phyloP scores from a whole-genome alignment of 2,329 filamentous ascomycete genomes.

The Fusarium temperatum region DNA sequence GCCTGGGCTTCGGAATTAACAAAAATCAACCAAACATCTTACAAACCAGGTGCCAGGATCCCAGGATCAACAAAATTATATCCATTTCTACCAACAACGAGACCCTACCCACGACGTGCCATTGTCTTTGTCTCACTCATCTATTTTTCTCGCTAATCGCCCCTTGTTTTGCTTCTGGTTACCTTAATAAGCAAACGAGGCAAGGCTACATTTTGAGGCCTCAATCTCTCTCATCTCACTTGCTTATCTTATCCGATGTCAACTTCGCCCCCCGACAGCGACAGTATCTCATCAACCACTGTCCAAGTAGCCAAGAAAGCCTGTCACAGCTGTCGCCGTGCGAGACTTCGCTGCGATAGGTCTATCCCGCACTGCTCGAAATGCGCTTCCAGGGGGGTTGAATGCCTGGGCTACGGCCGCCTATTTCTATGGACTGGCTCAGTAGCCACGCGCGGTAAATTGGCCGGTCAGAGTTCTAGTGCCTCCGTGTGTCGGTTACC shows the following conservation, averaged over 20 bases:
- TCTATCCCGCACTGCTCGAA: slow-evolving; percentile 61
- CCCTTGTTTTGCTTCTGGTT: not conserved
- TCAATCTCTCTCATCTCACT: slow-evolving; percentile 3
- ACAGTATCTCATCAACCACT: slow-evolving; percentile 12
- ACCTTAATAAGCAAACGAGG: slow-evolving; percentile 31
- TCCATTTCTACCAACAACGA: slow-evolving; percentile 1
- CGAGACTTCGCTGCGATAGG: slow-evolving; percentile 61
- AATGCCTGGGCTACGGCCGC: slow-evolving; percentile 64
- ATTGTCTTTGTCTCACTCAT: not conserved
- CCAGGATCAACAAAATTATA: slow-evolving; percentile 23
- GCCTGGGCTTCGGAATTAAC: not conserved
- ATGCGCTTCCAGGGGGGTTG: slow-evolving; percentile 56
- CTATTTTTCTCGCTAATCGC: not conserved
- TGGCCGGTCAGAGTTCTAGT: slow-evolving; percentile 50
- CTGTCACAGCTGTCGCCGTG: slow-evolving; percentile 63
- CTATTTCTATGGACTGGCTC: slow-evolving; percentile 62
- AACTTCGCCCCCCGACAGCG: slow-evolving; percentile 30
- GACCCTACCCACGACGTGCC: not conserved
- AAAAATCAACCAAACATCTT: slow-evolving; percentile 36
- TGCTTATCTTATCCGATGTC: slow-evolving; percentile 27
- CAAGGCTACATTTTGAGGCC: slow-evolving; percentile 1
- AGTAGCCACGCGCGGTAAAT: slow-evolving; percentile 53
- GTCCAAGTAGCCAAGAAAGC: slow-evolving; percentile 41
- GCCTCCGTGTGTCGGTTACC: slow-evolving; percentile 33
- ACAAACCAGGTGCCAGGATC: slow-evolving; percentile 29